Percentiles rank a stretch among this genome's conserved stretches.
phyloP scores from a whole-genome alignment of 2,329 filamentous ascomycete genomes.

The Pseudocercospora macadamiae region DNA sequence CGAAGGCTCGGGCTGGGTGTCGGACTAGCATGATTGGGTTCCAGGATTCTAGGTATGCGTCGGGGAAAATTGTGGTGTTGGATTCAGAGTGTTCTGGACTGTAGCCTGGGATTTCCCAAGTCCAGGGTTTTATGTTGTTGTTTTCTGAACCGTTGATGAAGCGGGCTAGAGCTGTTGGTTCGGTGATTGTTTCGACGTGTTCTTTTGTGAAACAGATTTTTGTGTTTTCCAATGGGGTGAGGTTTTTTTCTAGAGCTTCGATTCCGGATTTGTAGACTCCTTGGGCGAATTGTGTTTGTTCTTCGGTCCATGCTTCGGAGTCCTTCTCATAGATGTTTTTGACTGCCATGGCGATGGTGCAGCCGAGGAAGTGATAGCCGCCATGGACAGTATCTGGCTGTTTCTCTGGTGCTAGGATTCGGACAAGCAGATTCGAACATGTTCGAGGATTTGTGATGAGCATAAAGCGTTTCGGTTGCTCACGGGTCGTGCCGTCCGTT shows the following conservation, averaged over 20 bases:
- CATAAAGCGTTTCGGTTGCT: conserved; percentile 11
- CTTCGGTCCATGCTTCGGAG: conserved; percentile 6
- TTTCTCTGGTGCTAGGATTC: neutral
- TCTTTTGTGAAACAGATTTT: conserved; percentile 11
- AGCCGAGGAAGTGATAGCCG: conserved; percentile 9
- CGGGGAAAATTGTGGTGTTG: conserved; percentile 8
- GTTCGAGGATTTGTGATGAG: conserved; percentile 13
- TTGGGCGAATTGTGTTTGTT: conserved; percentile 3
- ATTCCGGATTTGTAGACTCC: neutral
- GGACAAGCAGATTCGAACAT: conserved; percentile 13
- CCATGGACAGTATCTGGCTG: conserved; percentile 8
- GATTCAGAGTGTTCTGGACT: conserved; percentile 2
- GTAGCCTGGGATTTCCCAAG: conserved; percentile 8
- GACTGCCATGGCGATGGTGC: neutral
- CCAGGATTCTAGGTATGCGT: conserved; percentile 12
- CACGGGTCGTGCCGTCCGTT: neutral
- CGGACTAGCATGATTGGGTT: conserved; percentile 10
- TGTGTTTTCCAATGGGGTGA: neutral
- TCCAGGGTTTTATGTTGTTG: neutral
- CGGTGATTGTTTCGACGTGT: conserved; percentile 6
- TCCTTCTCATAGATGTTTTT: conserved; percentile 1
- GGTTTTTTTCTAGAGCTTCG: neutral
- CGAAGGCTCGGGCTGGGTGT: conserved; percentile 12
- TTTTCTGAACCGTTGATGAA: conserved; percentile 2
- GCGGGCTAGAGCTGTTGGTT: conserved; percentile 1